Base-by-base conservation (phyloP, 2,329 filamentous ascomycete genomes). In the Hymenoscyphus albidus region DNA sequence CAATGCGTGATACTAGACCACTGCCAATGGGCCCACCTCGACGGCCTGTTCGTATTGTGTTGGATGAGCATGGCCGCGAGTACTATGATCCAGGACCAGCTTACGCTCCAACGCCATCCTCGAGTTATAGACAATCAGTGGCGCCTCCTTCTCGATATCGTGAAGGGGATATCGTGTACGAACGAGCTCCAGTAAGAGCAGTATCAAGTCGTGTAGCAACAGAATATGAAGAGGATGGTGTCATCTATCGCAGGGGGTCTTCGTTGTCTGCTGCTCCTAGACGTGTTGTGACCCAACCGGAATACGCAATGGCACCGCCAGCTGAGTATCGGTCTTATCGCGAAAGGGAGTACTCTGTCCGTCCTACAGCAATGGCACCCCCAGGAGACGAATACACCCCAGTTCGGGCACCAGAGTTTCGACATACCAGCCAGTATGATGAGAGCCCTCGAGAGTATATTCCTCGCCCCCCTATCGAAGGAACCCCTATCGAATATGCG, bases 41-140 rank as follows among this genome's bases (percentile, higher is more conserved):
- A 54, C 80, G 79, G 58, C 72, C 84, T 57, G 80, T 88, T 63
- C 86, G 88, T 67, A 89, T 97, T 68, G 82, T 96, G 40, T 82
- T 96, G 62, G 93, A 97, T 77, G 87, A 91, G 67, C 91, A 88
- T 76, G 93, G 93, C 51, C 91, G 91, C 74, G 87, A 92, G 74
- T 97, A 93, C 78, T 85, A 85, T 65, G 85, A 88, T 70, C 84
- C 85, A 32, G 71, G 78, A 10, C 80, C 80, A 58, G 70, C 76
- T 31, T 70, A 80, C 27, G 68, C 44, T 16, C 84, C 85, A 32
- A 71, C 78, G 12, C 80, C 80, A 59, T 70, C 76, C 22, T 70
- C 80, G 27, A 67, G 80, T 18, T 73, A 81, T 22, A 78, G 83
- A 58, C 83, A 84, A 59, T 87, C 85, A 7, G 79, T 83, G 16